Base-by-base conservation (phyloP, 305 asterid species). In the Solanum hybrid region DNA sequence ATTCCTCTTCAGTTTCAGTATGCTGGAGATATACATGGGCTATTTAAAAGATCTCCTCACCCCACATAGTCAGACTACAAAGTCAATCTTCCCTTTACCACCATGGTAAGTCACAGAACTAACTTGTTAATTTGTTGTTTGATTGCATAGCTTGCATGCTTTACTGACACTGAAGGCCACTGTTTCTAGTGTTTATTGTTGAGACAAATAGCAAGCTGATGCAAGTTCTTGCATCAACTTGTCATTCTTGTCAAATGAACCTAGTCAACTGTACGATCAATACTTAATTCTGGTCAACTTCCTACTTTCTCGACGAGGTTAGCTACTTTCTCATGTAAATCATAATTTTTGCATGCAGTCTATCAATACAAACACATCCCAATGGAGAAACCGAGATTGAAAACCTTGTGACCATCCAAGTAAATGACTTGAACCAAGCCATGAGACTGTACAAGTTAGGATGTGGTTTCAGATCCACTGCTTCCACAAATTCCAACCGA, bases 11-110 rank as follows among this genome's bases (percentile, higher is more conserved):
- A 87, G 76, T n/a, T 79, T 90, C 71, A 90, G 91, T 51, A 90
- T 90, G 89, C 88, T 90, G 76, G 90, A 90, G 34, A 87, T 90
- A 24, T 90, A 90, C 87, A 80, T 87, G 88, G 91, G 91, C n/a
- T 57, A 87, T 90, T 87, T 90, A 76, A 90, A 80, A 81, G 91
- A 90, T 87, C 90, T 90, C 16, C 90, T 90, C 82, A 67, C 35
- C 76, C 88, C 90, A 67, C 84, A 71, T 20, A 34, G 36, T 77
- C 64, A 83, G 87, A 83, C 73, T 29, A 40, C 64, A 8, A 87
- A 69, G 16, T 13, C 88, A 77, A 87, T 64, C 33, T 36, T 87
- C 34, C 88, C 81, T 81, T 77, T 87, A 42, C 90, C 91, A 36
- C 90, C 85, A 40, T 67, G 90, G 91, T 80, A 87, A 22, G 90